phyloP scores from a whole-genome alignment of 257 asterid genomes.

The Schizonepeta tenuifolia region DNA sequence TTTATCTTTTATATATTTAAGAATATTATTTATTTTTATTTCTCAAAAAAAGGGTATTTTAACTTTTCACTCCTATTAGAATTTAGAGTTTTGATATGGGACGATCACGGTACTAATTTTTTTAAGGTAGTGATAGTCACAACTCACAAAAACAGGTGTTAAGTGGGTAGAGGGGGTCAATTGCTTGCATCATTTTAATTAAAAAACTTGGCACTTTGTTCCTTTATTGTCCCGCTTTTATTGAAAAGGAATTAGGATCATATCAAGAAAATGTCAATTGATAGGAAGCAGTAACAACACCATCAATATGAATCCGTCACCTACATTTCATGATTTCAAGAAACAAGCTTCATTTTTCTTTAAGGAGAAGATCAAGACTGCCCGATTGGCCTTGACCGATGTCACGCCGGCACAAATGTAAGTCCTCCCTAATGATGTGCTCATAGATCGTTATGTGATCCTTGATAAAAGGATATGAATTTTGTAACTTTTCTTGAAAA shows the following conservation, averaged over 20 bases:
- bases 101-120: not conserved
- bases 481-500: constrained; percentile 23
- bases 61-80: too few relatives aligned
- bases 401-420: constrained; percentile 87
- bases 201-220: not conserved
- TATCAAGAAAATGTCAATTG: constrained; percentile 53
- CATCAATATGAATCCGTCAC: constrained; percentile 37
- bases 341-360: constrained; percentile 89
- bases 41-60: too few relatives aligned
- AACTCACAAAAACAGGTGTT: not conserved
- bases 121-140: not conserved
- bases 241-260: not conserved
- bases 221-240: not conserved
- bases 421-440: not conserved
- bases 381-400: constrained; percentile 84
- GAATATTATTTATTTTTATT: too few relatives aligned
- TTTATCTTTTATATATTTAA: too few relatives aligned
- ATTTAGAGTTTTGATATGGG: too few relatives aligned
- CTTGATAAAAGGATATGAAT: too few relatives aligned
- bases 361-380: constrained; percentile 93
- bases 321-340: constrained; percentile 75
- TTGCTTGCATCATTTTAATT: constrained; percentile 7
- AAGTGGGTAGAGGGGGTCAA: constrained; percentile 9
- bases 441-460: not conserved
- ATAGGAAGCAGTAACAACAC: constrained; percentile 38